Evolutionary conservation across 139 green algal species (phyloP), one percentile per base, ranked within the genome.

Genomic region (Diplosphaera chodatii): DNA sequence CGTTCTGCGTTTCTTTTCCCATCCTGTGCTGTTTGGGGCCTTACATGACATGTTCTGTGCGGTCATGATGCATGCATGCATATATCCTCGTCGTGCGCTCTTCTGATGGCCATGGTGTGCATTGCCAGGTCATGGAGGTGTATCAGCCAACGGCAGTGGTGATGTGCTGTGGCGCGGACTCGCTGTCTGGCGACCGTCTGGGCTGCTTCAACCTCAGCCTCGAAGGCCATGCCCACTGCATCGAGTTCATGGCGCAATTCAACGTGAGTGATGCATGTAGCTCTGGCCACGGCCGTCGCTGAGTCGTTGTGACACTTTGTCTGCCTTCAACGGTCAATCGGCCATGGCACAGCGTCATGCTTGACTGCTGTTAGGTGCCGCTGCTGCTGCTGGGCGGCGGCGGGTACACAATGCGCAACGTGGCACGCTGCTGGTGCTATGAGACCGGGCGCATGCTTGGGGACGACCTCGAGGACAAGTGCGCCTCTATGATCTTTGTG

Each of bases 401-500:
- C 70, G 95, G 95, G 18, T 99, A 99, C 87, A 99, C 95, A 21
- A 93, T 99, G 77, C 90, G 96, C 74, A 99, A 99, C 75, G 95
- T 99, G 31, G 89, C 93, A 6, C 85, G 95, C 40, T 99, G 95
- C 85, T 99, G 95, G 95, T 90, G 83, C 73, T 99, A 97, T 74
- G 95, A 99, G 86, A 98, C 96, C 16, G 93, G 89, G 2, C 85
- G 87, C 8, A 76, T 97, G 71, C 88, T 95, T 77, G 89, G 87
- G 15, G 32, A 87, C 23, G 92, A 97, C 68, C 81, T 97, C 32
- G 79, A 83, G 2, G 91, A 97, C 76, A 72, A 90, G 76, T 78
- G 65, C 65, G 80, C 40, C 23, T 48, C 55, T 10, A 22, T 63
- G 21, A 4, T 63, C 22, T 63, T 4, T 63, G 22, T 63, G 55